phyloP scores from a whole-genome alignment of 2,329 filamentous ascomycete species.

The Trichoderma harzianum region DNA sequence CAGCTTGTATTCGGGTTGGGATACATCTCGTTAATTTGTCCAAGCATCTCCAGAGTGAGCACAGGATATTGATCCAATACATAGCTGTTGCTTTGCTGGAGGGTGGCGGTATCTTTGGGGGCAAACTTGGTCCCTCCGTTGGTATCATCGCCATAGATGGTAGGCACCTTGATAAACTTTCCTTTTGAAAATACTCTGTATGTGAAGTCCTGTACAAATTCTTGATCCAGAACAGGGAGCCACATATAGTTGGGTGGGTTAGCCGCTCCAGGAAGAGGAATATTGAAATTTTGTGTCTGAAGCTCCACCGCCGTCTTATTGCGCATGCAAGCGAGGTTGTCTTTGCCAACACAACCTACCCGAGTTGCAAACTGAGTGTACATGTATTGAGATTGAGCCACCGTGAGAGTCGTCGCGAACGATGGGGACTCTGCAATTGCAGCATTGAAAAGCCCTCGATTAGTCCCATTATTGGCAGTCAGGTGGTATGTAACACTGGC shows the following conservation, averaged over 20 bases:
- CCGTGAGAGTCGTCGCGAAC: conserved; percentile 46
- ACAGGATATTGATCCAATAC: conserved; percentile 35
- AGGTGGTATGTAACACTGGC: conserved; percentile 64
- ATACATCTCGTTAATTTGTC: conserved; percentile 34
- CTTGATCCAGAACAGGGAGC: conserved; percentile 52
- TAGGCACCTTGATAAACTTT: conserved; percentile 51
- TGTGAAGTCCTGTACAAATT: conserved; percentile 48
- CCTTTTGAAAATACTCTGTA: conserved; percentile 48
- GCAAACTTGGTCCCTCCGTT: conserved; percentile 39
- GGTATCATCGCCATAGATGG: conserved; percentile 43
- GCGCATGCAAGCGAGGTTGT: conserved; percentile 46
- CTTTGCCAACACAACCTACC: conserved; percentile 38
- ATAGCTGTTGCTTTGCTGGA: conserved; percentile 32
- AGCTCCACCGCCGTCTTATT: conserved; percentile 40
- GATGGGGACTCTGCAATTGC: conserved; percentile 51
- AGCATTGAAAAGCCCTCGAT: conserved; percentile 49
- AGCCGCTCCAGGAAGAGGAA: conserved; percentile 30
- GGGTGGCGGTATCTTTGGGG: conserved; percentile 31
- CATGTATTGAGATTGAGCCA: conserved; percentile 48
- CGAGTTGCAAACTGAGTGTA: conserved; percentile 47
- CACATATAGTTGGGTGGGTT: conserved; percentile 49
- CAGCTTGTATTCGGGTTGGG: conserved; percentile 35
- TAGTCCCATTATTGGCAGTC: conserved; percentile 49
- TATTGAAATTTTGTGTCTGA: conserved; percentile 41
- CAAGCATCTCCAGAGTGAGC: conserved; percentile 31